Conservation (phyloP, 148 eudicot species). For the Cornus florida region DNA sequence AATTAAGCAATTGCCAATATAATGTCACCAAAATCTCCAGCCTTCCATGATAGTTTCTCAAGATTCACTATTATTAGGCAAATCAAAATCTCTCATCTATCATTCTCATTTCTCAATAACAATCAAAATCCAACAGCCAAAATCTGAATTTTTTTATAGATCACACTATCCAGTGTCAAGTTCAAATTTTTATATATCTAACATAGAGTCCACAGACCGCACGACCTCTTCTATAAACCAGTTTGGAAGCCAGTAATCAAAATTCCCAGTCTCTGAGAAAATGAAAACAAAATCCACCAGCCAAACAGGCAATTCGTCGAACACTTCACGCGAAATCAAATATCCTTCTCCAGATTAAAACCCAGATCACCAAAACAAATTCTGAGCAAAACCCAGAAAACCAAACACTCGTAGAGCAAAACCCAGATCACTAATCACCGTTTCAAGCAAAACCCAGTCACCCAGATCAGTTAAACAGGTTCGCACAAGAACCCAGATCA, state of each 20-base stretch:
- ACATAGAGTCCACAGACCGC: not conserved
- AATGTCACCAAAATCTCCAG: slow-evolving; percentile 11
- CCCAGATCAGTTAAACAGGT: slow-evolving; percentile 4
- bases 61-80: slow-evolving; percentile 14
- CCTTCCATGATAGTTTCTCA: slow-evolving; percentile 13
- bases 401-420: not conserved
- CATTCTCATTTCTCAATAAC: slow-evolving; percentile 32
- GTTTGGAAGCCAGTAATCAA: not conserved
- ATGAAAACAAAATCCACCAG: slow-evolving; percentile 13
- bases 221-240: not conserved
- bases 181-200: not conserved
- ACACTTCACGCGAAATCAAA: slow-evolving; percentile 4
- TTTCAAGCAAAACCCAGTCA: not conserved
- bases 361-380: not conserved
- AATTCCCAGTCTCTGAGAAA: not conserved
- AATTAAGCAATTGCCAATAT: slow-evolving; percentile 1
- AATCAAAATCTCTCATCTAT: slow-evolving; percentile 10
- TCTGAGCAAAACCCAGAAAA: not conserved
- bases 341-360: not conserved
- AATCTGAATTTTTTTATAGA: not conserved
- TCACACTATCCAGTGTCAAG: not conserved
- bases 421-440: slow-evolving; percentile 9
- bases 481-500: not conserved
- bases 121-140: slow-evolving; percentile 19
- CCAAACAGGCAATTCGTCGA: slow-evolving; percentile 9